Evolutionary conservation across 306 rosid species (phyloP), one percentile per base, ranked within the genome.

Genomic region (Cucumis cinereus): DNA sequence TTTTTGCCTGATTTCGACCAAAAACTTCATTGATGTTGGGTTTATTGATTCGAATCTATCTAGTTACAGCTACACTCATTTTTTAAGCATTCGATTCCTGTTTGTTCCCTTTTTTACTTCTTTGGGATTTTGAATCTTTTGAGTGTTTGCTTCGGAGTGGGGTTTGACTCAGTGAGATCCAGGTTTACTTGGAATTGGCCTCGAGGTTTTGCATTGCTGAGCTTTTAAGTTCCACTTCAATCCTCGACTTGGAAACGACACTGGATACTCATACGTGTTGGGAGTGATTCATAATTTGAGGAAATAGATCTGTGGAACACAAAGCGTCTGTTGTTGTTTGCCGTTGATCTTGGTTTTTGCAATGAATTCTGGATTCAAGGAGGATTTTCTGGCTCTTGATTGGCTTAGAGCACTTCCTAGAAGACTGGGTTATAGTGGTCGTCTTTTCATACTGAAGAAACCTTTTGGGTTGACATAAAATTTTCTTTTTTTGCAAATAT

Each of bases 391-490:
- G 81, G 84, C 79, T 74, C 70, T 86, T 81, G 77, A 54, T 84
- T 85, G 88, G 83, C 52, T 75, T 56, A 56, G 69, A 78, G 78
- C 77, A 72, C 82, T 77, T 77, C 86, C 17, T 67, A 67, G 82
- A 81, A 82, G 85, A 83, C 78, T 82, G 72, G 83, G 84, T 82
- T 88, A 74, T 70, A 61, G 85, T 54, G 83, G 77, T 70, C 85
- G 79, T 35, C 85, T 87, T 77, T 85, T 58, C 54, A 84, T 83
- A 78, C 86, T 83, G 79, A 68, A 74, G 79, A 76, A 81, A 74
- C 82, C 83, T 13, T 83, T 87, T 58, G 87, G 86, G 55, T 79
- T 84, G 85, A 81, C 81, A 62, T 83, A 83, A 80, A 40, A 70
- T 28, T 60, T 63, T 20, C 55, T 16, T 50, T 50, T 40, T 74